Base-by-base conservation (phyloP, 805 yeast species). In the Trichomonascus vanleenenianus region DNA sequence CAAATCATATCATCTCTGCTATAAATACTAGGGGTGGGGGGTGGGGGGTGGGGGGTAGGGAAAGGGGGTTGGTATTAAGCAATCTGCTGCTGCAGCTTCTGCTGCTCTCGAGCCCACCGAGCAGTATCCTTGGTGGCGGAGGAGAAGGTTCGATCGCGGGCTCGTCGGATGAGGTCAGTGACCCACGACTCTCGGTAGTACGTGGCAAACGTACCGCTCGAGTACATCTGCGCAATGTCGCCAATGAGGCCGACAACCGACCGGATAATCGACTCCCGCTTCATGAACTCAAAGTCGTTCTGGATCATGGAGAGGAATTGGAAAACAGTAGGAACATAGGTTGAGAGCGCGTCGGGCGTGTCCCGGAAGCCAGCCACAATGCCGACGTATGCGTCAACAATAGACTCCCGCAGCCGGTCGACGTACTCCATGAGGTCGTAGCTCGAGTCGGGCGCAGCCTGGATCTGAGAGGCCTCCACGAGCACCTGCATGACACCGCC, bases 371-470 rank as follows among this genome's bases (percentile, higher is more conserved):
- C 97, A 42, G 94, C 88, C 47, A 91, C 87, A 42, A 93, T 81
- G 50, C 98, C 98, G 31, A 89, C 95, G 61, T 87, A 93, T 33
- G 96, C 88, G 64, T 93, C 97, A 55, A 93, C 72, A n/a, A 89
- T 91, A 3, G 97, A 74, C 65, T 87, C 96, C 54, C 82, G 79
- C 40, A 93, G 78, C 40, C 71, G 73, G 49, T 77, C 67, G 30
- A 82, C 74, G 57, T 86, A 86, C 50, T 89, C 96, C 47, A 80
- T 71, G 15, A 87, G 76, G 50, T 93, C 97, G 36, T 78, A 59
- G 8, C 88, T 72, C 36, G 74, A 66, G 54, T 83, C 91, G 3
- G 58, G 50, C 12, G 54, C 55, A 34, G 54, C 50, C 30, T 52
- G 57, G 30, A 63, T 48, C 25, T 49, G 51, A 10, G 65, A 54